These are phyloP conservation scores for Candida arabinofermentans DNA, from an alignment of 805 yeast species.

Conservation along the genomic window DNA sequence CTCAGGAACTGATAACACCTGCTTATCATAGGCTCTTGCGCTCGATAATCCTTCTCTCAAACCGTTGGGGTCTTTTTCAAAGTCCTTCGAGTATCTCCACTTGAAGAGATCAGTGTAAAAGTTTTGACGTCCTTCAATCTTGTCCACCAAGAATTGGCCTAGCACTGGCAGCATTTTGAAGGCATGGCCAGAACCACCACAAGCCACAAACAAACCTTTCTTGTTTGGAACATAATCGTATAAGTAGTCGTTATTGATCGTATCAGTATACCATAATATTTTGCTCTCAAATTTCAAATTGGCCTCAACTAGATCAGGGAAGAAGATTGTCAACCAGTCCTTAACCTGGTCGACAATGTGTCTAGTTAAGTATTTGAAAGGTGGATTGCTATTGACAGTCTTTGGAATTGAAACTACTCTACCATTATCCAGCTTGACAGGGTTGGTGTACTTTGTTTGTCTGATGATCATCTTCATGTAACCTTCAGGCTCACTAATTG, in stretches of 20 bases:
- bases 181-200: conserved; percentile 36
- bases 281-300: conserved; percentile 22
- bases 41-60: conserved; percentile 22
- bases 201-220: conserved; percentile 28
- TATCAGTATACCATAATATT: conserved; percentile 32
- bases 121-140: conserved; percentile 30
- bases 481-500: conserved; percentile 33
- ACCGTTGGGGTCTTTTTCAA: conserved; percentile 27
- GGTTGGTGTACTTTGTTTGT: conserved; percentile 35
- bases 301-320: conserved; percentile 28
- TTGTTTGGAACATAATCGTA: conserved; percentile 31
- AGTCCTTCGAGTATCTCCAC: conserved; percentile 30
- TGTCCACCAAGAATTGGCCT: conserved; percentile 30
- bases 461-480: conserved; percentile 33
- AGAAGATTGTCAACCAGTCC: conserved; percentile 22
- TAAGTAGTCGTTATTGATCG: conserved; percentile 31
- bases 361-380: conserved; percentile 23
- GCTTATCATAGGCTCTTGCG: conserved; percentile 19
- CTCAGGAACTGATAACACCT: conserved; percentile 11
- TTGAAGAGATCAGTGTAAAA: conserved; percentile 29
- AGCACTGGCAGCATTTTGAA: conserved; percentile 33
- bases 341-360: conserved; percentile 26
- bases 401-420: conserved; percentile 30
- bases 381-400: conserved; percentile 22
- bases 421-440: conserved; percentile 19